Evolutionary conservation across 371 early-diverging fungal species (phyloP).

Genomic region (Phascolomyces articulosus): DNA sequence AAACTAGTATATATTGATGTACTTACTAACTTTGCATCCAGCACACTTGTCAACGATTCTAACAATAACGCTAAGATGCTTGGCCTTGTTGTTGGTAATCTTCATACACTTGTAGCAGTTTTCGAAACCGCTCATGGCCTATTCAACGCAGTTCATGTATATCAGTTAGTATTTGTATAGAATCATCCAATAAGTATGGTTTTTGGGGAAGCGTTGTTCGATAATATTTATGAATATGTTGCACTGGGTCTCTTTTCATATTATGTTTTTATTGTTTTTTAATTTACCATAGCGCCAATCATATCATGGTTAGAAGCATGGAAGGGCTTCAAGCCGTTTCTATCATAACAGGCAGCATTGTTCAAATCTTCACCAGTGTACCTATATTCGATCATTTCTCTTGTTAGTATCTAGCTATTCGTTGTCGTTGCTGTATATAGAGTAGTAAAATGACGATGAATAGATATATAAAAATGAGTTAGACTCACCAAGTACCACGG

Average conservation of each 20-base stretch:
- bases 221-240: no score
- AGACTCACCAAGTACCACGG: slow-evolving; percentile 51
- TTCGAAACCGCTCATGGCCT: slow-evolving; percentile 54
- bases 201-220: no score
- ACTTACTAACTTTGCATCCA: slow-evolving; percentile 42
- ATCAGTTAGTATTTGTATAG: no score
- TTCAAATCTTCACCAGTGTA: slow-evolving; percentile 50
- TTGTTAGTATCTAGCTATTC: background rate
- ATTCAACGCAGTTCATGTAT: no score
- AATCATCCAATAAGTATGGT: no score
- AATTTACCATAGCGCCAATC: slow-evolving; percentile 56
- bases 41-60: slow-evolving; percentile 55
- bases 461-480: no score
- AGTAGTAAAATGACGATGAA: no score
- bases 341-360: slow-evolving; percentile 55
- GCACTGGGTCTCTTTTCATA: background rate
- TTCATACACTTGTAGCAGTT: slow-evolving; percentile 57
- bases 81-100: slow-evolving; percentile 45
- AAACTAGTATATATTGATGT: background rate
- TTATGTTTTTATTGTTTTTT: background rate
- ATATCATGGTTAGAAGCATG: slow-evolving; percentile 40
- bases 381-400: slow-evolving; percentile 23
- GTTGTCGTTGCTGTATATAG: no score
- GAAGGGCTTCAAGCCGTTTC: slow-evolving; percentile 45
- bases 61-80: slow-evolving; percentile 37